These are phyloP conservation scores for Heterobasidion annosum DNA, from an alignment of 1,284 basidiomycete species.

Conservation along the genomic window DNA sequence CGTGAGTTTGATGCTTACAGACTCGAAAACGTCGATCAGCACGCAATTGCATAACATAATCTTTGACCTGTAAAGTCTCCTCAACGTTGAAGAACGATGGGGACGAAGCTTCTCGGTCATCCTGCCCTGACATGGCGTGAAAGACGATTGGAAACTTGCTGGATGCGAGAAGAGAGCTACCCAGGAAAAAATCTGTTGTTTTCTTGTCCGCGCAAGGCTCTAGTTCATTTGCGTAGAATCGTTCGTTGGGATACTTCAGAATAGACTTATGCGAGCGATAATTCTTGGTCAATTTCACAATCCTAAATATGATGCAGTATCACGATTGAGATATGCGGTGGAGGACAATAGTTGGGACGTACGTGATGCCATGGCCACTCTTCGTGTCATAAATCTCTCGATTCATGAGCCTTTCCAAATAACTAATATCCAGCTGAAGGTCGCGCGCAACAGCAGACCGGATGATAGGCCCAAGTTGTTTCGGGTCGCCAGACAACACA, in stretches of 20 bases:
- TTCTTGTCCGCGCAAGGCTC: slow-evolving; percentile 30
- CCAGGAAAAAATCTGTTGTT: slow-evolving; percentile 15
- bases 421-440: slow-evolving; percentile 39
- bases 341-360: slow-evolving; percentile 10
- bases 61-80: slow-evolving; percentile 44
- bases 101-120: slow-evolving; percentile 49
- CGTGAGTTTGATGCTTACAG: slow-evolving; percentile 22
- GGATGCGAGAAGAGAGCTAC: slow-evolving; percentile 24
- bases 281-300: slow-evolving; percentile 52
- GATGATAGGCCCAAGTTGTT: slow-evolving; percentile 50
- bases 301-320: slow-evolving; percentile 21
- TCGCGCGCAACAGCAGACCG: slow-evolving; percentile 33
- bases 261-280: slow-evolving; percentile 51
- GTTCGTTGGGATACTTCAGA: slow-evolving; percentile 43
- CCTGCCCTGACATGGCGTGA: slow-evolving; percentile 49
- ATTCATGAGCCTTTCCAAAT: slow-evolving; percentile 42
- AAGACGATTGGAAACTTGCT: slow-evolving; percentile 50
- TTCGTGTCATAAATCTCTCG: slow-evolving; percentile 30
- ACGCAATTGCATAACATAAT: slow-evolving; percentile 29
- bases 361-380: slow-evolving; percentile 26
- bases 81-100: slow-evolving; percentile 62
- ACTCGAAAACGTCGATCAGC: slow-evolving; percentile 24
- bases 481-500: slow-evolving; percentile 47
- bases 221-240: slow-evolving; percentile 48
- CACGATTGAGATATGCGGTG: no score